These are phyloP conservation scores for Amanita exitialis DNA, from an alignment of 768 basidiomycete genomes.

Conservation along the genomic window DNA sequence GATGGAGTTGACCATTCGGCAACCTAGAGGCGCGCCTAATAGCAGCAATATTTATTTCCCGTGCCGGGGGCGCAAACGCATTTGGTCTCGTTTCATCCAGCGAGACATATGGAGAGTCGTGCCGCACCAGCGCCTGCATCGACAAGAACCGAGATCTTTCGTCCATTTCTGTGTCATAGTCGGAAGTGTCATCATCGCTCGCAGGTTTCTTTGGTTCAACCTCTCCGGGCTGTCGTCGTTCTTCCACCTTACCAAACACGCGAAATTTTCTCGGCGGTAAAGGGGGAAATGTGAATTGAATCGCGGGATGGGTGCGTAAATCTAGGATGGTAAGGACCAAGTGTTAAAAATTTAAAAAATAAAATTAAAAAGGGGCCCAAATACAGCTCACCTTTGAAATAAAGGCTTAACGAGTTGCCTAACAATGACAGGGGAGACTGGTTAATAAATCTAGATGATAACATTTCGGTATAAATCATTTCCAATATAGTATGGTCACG, in stretches of 20 bases:
- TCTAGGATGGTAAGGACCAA: constrained; percentile 26
- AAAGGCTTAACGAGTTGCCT: constrained; percentile 41
- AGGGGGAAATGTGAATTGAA: constrained; percentile 49
- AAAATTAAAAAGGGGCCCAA: background rate
- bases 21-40: constrained; percentile 23
- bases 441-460: constrained; percentile 61
- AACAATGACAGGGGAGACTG: constrained; percentile 52
- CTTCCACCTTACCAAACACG: constrained; percentile 1
- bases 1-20: constrained; percentile 42
- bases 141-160: constrained; percentile 26
- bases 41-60: constrained; percentile 8
- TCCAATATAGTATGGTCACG: constrained; percentile 59
- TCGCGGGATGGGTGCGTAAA: constrained; percentile 55
- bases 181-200: background rate
- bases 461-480: constrained; percentile 58
- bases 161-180: constrained; percentile 9
- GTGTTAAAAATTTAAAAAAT: background rate
- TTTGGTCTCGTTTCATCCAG: constrained; percentile 34
- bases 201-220: background rate
- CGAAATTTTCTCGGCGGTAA: constrained; percentile 15
- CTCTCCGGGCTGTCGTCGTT: background rate
- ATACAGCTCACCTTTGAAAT: constrained; percentile 45
- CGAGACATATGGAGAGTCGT: constrained; percentile 33
- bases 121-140: constrained; percentile 23
- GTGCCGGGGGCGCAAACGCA: constrained; percentile 29